Evolutionary conservation across 148 eudicot species (phyloP).

Genomic region (Rhododendron simsii): DNA sequence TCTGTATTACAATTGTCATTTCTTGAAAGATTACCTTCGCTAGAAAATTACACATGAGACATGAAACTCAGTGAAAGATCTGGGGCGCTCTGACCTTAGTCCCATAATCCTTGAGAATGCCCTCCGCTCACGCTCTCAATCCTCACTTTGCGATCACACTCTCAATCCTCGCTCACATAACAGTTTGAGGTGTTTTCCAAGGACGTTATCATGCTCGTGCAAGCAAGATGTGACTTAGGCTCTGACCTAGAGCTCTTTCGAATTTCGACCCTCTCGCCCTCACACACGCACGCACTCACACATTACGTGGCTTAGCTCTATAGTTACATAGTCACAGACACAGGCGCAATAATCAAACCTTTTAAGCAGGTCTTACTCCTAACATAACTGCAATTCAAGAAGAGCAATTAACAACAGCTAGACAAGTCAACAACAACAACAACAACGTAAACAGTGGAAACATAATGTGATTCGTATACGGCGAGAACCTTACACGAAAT

Average conservation of each 20-base stretch:
- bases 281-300: background rate
- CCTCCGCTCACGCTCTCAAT: no score
- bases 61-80: background rate
- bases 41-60: background rate
- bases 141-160: background rate
- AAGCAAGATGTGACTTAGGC: background rate
- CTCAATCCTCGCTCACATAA: background rate
- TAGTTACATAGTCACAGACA: background rate
- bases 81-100: background rate
- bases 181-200: background rate
- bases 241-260: background rate
- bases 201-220: background rate
- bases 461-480: background rate
- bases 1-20: background rate
- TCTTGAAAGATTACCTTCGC: background rate
- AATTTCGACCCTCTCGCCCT: background rate
- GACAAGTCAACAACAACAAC: background rate
- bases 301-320: background rate
- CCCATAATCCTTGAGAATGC: background rate
- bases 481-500: conserved; percentile 60
- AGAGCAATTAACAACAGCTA: background rate
- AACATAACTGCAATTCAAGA: background rate
- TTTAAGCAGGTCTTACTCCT: background rate
- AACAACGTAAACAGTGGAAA: background rate
- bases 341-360: background rate